Percentiles rank a stretch among this genome's conserved stretches.
Evolutionary conservation across 2,329 filamentous ascomycete species (phyloP).

Genomic region (Sphaerulina vaccinii): DNA sequence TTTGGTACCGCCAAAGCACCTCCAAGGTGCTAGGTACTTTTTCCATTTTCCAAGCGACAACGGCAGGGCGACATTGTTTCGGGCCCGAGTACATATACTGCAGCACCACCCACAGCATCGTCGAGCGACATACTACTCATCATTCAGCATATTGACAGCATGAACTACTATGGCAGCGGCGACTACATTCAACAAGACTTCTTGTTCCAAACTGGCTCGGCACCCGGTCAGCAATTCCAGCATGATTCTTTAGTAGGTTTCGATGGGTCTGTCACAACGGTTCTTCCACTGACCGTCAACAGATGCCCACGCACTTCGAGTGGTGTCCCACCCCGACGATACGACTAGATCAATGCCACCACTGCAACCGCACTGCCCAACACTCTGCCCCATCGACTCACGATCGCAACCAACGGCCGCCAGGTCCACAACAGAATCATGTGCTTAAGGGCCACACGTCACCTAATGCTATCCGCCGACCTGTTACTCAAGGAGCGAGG

Average conservation of each 20-base stretch:
- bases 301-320: background rate
- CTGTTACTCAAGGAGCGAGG: background rate
- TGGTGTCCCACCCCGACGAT: background rate
- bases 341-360: background rate
- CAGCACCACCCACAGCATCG: no score
- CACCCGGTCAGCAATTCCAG: background rate
- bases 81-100: background rate
- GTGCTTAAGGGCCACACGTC: background rate
- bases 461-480: background rate
- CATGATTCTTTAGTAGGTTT: background rate
- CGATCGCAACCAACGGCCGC: background rate
- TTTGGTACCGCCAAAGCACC: background rate
- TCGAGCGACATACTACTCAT: no score
- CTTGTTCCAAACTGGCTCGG: background rate
- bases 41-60: no score
- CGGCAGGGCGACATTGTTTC: background rate
- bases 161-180: background rate
- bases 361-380: no score
- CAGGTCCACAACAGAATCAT: background rate
- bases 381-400: background rate
- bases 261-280: background rate
- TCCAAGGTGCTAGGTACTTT: background rate
- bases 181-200: no score
- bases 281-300: background rate
- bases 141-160: background rate